Base-by-base conservation (phyloP, 768 basidiomycete species). In the Dendrothele bispora region DNA sequence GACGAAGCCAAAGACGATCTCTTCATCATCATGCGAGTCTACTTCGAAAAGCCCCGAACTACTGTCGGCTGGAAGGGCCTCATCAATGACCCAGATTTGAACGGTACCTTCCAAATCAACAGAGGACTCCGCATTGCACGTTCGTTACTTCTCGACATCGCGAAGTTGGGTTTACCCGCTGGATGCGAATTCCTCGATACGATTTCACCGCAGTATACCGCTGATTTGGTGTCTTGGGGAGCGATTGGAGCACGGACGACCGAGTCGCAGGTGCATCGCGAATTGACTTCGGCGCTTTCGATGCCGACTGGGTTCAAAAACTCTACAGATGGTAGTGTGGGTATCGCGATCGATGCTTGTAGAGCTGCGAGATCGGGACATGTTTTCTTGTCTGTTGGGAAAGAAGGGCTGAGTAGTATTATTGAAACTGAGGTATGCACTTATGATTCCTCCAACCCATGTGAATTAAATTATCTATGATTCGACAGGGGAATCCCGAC, bases 261-360 rank as follows among this genome's bases (percentile, higher is more conserved):
- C 1, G 93, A 95, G 64, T 91, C 88, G 4, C 88, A 95, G 63
- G 91, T 95, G 14, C 93, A 95, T 62, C 85, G 93, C 38, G 93
- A 95, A 67, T 76, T 95, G 14, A 82, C 83, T 8, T 88, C 85
- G 5, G 90, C 85, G 2, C 73, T 95, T n/a, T 91, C 89, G 14
- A 93, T 95, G 89, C 88, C 91, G 3, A 92, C 94, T 4, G 97
- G 97, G 7, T 98, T 99, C 83, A 99, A 99, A 72, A 99, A 99
- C 60, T 91, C 91, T 10, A 98, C 95, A 2, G 97, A 98, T 57
- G 97, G 97, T 30, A 86, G 84, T 24, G 81, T 95, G 35, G 82
- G 84, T 40, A 89, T 98, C 54, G 95, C 97, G 0, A 79, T 98
- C 37, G 95, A 99, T 66, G 95, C 95, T 2, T 98, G 95, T 68